Evolutionary conservation across 805 yeast species (phyloP), one percentile per base, ranked within the genome.

Genomic region (Pichia cephalocereana): DNA sequence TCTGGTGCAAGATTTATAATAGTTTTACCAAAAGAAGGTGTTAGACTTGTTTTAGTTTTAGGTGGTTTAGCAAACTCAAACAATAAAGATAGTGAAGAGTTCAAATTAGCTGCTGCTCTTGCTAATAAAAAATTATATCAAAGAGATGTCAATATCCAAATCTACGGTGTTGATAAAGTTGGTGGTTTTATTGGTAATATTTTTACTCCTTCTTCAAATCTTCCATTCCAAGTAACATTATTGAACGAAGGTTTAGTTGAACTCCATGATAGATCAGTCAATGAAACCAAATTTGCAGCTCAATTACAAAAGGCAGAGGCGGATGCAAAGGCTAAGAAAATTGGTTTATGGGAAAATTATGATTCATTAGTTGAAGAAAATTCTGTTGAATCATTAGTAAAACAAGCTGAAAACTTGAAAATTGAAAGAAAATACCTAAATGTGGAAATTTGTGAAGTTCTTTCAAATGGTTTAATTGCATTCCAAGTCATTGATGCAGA

Each of bases 111-210:
- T 2, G 58, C 78, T 30, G 75, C 70, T 38, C 80, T 69, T 58
- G 73, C 80, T 51, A 71, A 70, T 57, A 74, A 72, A 52, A 75
- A 75, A 51, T 71, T 76, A 45, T 70, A 79, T 62, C 96, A 87
- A 67, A 76, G 88, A 60, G 86, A 81, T 52, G 86, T 87, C 40
- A 80, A 76, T 53, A 68, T 87, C 53, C 83, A 82, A 46, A 75
- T 87, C 19, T 77, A 77, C 54, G 82, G 77, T 49, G 76, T 77
- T 46, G 96, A 88, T 62, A 84, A 80, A 59, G 71, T 82, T 48
- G 96, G 96, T 49, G 86, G 85, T 0, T 88, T 88, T 59, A 78
- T 86, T 58, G 93, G 95, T 43, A 78, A 80, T 57, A 57, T 86
- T 45, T 83, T 68, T 59, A 58, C 78, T 11, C 75, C 74, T 14